Evolutionary conservation across 179 eudicot species (phyloP), one percentile per base, ranked within the genome.

Genomic region (Corrigiola litoralis): DNA sequence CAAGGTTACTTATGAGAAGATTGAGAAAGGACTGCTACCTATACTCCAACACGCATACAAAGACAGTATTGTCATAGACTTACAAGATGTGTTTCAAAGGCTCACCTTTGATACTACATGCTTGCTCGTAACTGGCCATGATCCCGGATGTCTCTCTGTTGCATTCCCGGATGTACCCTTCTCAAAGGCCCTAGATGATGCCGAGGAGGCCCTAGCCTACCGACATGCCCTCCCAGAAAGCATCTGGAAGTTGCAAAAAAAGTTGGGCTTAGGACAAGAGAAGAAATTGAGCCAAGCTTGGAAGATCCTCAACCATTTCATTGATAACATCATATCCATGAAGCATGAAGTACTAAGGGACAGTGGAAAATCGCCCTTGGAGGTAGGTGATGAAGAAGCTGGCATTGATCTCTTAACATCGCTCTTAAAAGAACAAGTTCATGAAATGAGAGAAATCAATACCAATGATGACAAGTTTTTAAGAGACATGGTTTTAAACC

Each of bases 1-100:
- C 2, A 76, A 66, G 53, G 75, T 66, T 0, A 81, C 61, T 18
- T 45, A 36, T n/a, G 64, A 69, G 7, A 84, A 84, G 79, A 77
- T 79, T 20, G 72, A 66, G 44, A 68, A 74, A 24, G 85, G 88
- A n/a, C 59, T 84, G 13, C 67, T 84, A 44, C 83, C 80, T 0
- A 38, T 84, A 29, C 85, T 84, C 32, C 80, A 81, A 36, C 62
- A 44, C 61, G 74, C 64, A 0, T 66, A 65, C 23, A 62, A 60
- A 36, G 53, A 50, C 5, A 81, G 72, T 24, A 72, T 45, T 25
- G 72, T 69, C 24, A 28, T 84, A 25, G 87, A 81, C 71, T 61
- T 83, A 72, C 85, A 83, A 65, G 87, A 80, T 53, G 67, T 83
- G 65, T 76, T 83, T 47, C 85, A 81, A 57, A 78, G 85, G 70